Base-by-base conservation (phyloP, 2,329 filamentous ascomycete genomes). In the Elsinoe fawcettii region DNA sequence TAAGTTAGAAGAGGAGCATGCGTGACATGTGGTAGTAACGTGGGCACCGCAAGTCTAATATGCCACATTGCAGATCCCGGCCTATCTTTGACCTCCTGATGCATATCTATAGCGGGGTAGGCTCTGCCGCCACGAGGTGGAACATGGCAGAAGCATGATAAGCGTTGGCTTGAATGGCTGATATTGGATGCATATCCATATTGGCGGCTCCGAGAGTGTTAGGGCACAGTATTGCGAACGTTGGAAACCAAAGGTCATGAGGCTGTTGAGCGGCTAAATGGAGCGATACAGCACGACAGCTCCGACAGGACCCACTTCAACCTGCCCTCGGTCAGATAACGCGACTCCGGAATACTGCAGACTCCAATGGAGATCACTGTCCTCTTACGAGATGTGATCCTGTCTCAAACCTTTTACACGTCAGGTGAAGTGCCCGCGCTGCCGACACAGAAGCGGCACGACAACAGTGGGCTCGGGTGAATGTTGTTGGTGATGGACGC, bases 11-110 rank as follows among this genome's bases (percentile, higher is more conserved):
- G 9, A 11, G 18, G 25, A 16, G n/a, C 14, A 25, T 53, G 16
- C 12, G 30, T 39, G 34, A 16, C 49, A 53, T 39, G 49, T 53
- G 49, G 49, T 25, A 20, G 16, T 14, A 39, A 3, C 49, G 32
- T 36, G 49, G 49, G 34, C 32, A 37, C 22, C 27, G 49, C 32
- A 23, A 39, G 20, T 20, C 25, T 39, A 37, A 39, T 53, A 53
- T 53, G 49, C n/a, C 34, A n/a, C 32, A n/a, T 12, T 53, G 30
- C 49, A 12, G 34, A 53, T 53, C 49, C 14, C 32, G 46, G 46
- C 23, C 16, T 32, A 11, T 18, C 46, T 25, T n/a, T 12, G 46
- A 18, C 16, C 27, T 34, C 14, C 34, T 37, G 32, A 25, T 53
- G 32, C 49, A 53, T 53, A 53, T 53, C 49, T 36, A 18, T 53